Percentiles rank a stretch among this genome's conserved stretches.
Evolutionary conservation across 257 asterid species (phyloP).

Genomic region (Gynochthodes officinalis): DNA sequence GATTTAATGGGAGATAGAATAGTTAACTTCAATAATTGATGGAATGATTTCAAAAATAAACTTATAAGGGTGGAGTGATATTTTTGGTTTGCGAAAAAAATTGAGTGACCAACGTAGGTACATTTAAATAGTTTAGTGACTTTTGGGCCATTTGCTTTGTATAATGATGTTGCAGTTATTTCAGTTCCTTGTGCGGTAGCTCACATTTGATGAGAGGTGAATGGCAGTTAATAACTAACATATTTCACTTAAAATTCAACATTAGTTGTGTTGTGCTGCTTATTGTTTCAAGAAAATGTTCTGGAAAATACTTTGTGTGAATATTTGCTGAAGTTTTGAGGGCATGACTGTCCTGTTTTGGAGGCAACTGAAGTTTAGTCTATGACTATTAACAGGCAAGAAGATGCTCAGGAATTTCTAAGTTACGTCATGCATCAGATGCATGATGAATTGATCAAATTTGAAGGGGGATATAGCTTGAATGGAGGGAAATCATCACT

Average conservation of each 20-base stretch:
- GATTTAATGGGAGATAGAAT: too few species aligned
- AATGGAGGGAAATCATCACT: constrained; percentile 55
- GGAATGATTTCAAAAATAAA: not conserved
- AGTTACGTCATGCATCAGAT: constrained; percentile 83
- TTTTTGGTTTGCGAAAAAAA: not conserved
- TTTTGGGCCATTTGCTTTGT: not conserved
- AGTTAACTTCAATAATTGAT: too few species aligned
- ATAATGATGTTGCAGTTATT: not conserved
- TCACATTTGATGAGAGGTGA: not conserved
- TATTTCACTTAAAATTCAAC: not conserved
- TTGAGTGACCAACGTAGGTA: not conserved
- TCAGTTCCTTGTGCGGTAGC: not conserved
- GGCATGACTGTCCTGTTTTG: not conserved
- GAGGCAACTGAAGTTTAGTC: constrained; percentile 9
- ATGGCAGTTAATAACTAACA: not conserved
- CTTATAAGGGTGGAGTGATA: not conserved
- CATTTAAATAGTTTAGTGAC: not conserved
- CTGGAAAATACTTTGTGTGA: not conserved
- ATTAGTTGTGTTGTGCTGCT: not conserved
- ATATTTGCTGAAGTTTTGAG: not conserved
- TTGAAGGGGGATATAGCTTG: constrained; percentile 57
- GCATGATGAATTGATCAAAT: constrained; percentile 88
- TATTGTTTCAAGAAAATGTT: not conserved
- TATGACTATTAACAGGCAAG: constrained; percentile 57
- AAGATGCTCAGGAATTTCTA: constrained; percentile 92